Evolutionary conservation across 1,139 yeast genomes (phyloP).

Genomic region (Hyphopichia khmerensis): DNA sequence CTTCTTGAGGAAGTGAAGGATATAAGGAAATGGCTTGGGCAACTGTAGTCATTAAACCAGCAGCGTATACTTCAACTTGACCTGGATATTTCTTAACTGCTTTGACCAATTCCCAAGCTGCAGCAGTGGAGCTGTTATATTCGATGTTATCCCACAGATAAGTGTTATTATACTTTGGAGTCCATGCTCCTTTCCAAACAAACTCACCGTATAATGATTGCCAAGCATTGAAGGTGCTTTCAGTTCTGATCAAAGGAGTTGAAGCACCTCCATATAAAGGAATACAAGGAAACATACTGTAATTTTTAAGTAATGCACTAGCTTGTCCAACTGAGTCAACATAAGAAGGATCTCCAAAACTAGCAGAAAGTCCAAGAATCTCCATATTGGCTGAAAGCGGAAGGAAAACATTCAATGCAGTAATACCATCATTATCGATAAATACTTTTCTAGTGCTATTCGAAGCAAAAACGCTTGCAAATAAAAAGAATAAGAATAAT

Average conservation of each 20-base stretch:
- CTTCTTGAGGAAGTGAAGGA: slow-evolving; percentile 34
- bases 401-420: slow-evolving; percentile 29
- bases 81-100: slow-evolving; percentile 34
- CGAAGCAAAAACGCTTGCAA: not conserved
- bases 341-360: slow-evolving; percentile 35
- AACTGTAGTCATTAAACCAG: slow-evolving; percentile 42
- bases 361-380: slow-evolving; percentile 35
- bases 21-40: slow-evolving; percentile 41
- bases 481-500: too few species aligned
- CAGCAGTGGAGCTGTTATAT: slow-evolving; percentile 25
- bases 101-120: slow-evolving; percentile 36
- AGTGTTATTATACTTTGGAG: slow-evolving; percentile 24
- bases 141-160: slow-evolving; percentile 29
- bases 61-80: slow-evolving; percentile 34
- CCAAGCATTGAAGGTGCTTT: slow-evolving; percentile 38
- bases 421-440: slow-evolving; percentile 39
- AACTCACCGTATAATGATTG: slow-evolving; percentile 33
- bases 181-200: slow-evolving; percentile 44
- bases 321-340: slow-evolving; percentile 36
- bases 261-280: slow-evolving; percentile 39
- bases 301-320: slow-evolving; percentile 21
- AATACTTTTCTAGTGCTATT: slow-evolving; percentile 25
- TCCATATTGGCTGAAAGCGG: slow-evolving; percentile 39
- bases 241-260: slow-evolving; percentile 34
- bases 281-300: slow-evolving; percentile 34